Percentiles rank a stretch among this genome's conserved stretches.
These are phyloP conservation scores for Juncus inflexus DNA, from an alignment of 176 grass and related monocot species.

Conservation along the genomic window DNA sequence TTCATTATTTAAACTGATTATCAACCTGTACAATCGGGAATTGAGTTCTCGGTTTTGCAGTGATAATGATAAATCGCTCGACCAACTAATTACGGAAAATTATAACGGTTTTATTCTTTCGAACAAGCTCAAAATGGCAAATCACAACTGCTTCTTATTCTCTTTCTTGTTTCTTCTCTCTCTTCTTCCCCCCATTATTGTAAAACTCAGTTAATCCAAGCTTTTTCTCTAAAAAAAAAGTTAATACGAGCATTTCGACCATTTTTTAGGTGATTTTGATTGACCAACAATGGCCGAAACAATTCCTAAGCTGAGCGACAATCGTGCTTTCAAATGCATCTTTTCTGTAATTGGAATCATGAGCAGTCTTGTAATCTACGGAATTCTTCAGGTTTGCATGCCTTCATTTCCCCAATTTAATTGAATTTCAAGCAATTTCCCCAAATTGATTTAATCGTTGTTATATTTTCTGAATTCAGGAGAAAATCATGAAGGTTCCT, in stretches of 20 bases:
- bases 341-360: slow-evolving; percentile 18
- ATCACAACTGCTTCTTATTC: background rate
- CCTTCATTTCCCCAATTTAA: background rate
- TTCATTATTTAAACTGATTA: too few species aligned
- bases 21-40: too few species aligned
- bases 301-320: slow-evolving; percentile 2
- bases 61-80: too few species aligned
- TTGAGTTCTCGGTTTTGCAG: too few species aligned
- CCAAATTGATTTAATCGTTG: background rate
- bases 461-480: slow-evolving; percentile 34
- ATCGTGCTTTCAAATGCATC: slow-evolving; percentile 1
- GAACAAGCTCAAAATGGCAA: too few species aligned
- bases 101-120: too few species aligned
- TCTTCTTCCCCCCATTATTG: background rate
- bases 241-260: too few species aligned
- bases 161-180: slow-evolving; percentile 3
- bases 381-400: slow-evolving; percentile 18
- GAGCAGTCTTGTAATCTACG: slow-evolving; percentile 28
- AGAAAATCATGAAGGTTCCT: slow-evolving; percentile 89
- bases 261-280: too few species aligned
- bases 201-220: background rate
- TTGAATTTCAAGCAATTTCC: too few species aligned
- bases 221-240: slow-evolving; percentile 1
- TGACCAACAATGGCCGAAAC: slow-evolving; percentile 16
- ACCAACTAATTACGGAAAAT: too few species aligned